Conservation (phyloP, 805 yeast genomes). For the Scheffersomyces amazonensis region DNA sequence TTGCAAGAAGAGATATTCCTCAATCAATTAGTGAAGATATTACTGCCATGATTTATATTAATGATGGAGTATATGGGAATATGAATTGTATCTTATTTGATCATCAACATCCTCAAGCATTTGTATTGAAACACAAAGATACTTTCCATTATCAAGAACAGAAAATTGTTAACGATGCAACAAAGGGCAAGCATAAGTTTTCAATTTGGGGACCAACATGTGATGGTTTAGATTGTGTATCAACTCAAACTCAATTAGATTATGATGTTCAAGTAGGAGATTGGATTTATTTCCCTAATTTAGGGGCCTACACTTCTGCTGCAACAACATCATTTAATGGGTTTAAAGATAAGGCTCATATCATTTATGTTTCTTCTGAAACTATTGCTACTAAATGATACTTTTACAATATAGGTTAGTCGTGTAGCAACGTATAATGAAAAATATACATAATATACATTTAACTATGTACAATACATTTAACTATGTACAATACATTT, state of each 20-base stretch:
- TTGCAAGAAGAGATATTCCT: slow-evolving; percentile 66
- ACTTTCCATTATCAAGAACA: slow-evolving; percentile 35
- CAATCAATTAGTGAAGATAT: slow-evolving; percentile 2
- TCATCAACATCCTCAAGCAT: slow-evolving; percentile 78
- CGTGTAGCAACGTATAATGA: no score
- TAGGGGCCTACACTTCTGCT: slow-evolving; percentile 91
- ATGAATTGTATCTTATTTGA: slow-evolving; percentile 91
- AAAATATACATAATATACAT: no score
- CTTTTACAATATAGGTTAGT: no score
- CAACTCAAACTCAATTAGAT: slow-evolving; percentile 49
- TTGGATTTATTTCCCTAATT: slow-evolving; percentile 80
- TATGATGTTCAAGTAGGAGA: slow-evolving; percentile 77
- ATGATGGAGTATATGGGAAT: slow-evolving; percentile 95
- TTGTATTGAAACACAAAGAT: slow-evolving; percentile 57
- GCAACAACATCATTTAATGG: slow-evolving; percentile 96
- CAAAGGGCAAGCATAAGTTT: slow-evolving; percentile 31
- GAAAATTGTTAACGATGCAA: slow-evolving; percentile 11
- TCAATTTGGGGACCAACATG: slow-evolving; percentile 99
- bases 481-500: no score
- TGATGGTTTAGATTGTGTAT: slow-evolving; percentile 89
- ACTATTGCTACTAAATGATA: no score
- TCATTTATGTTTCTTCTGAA: slow-evolving; percentile 50
- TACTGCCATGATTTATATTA: slow-evolving; percentile 73
- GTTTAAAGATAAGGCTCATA: slow-evolving; percentile 59
- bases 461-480: no score